Base-by-base conservation (phyloP, 129 eudicot genomes). In the Lonicera japonica region DNA sequence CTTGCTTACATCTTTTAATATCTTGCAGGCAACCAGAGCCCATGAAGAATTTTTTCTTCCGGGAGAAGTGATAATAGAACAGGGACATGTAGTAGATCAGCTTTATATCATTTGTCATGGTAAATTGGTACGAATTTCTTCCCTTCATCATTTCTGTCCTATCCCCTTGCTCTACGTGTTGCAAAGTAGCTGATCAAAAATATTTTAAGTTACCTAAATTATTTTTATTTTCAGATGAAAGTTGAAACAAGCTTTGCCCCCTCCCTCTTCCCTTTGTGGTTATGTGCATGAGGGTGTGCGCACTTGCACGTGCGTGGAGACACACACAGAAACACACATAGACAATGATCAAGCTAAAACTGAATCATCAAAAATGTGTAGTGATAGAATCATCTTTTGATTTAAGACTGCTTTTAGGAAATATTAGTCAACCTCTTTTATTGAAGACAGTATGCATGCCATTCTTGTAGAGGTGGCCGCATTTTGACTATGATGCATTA, bases 1-100 rank as follows among this genome's bases (percentile, higher is more conserved):
- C 36, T 63, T 29, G 1, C 41, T 17, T 50, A 53, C 34, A 41
- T 14, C n/a, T 66, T 41, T 67, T 47, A n/a, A n/a, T n/a, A 63
- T 34, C 56, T 61, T 54, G 70, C 56, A 86, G 95, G 89, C 80
- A 18, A 74, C 73, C 51, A 73, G 46, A 60, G 86, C 79, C 16
- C 88, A 86, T 40, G 95, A 82, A 67, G 95, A 86, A 67, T 72
- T 77, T 65, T 86, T 79, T 54, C 84, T 86, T 54, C 78, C 86
- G 13, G 95, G 89, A 79, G 89, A 86, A 74, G 80, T 86, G 68
- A 79, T 86, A 11, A 68, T 79, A 18, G 89, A 86, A 77, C 82
- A 79, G 65, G 89, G 89, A 74, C 68, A 39, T 34, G 51, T 78
- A 7, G 75, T 76, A 29, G 95, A 82, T 66, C 86, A 86, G 13